These are phyloP conservation scores for Starmerella apicola DNA, from an alignment of 805 yeast genomes.

Conservation along the genomic window DNA sequence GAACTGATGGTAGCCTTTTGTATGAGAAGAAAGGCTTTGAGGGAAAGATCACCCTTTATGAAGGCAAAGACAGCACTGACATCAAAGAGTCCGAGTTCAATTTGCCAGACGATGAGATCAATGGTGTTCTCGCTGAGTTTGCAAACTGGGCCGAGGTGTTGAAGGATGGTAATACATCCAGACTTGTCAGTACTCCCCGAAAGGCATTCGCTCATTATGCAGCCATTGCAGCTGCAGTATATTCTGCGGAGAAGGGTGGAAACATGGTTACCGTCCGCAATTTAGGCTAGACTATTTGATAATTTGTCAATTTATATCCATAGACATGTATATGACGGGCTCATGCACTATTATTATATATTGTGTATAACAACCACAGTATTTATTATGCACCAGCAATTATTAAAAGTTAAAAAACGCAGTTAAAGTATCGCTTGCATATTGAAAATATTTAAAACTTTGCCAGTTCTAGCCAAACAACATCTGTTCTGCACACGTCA, in stretches of 20 bases:
- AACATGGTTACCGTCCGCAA: constrained; percentile 25
- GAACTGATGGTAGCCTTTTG: constrained; percentile 61
- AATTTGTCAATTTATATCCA: background rate
- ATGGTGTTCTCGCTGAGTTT: constrained; percentile 48
- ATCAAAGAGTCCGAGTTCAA: constrained; percentile 23
- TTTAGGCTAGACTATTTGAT: constrained; percentile 2
- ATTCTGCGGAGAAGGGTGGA: constrained; percentile 41
- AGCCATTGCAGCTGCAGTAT: constrained; percentile 71
- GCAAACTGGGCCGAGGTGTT: constrained; percentile 51
- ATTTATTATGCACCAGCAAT: too few relatives aligned
- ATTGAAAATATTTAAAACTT: too few relatives aligned
- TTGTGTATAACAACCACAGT: too few relatives aligned
- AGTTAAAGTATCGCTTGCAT: too few relatives aligned
- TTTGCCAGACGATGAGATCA: constrained; percentile 30
- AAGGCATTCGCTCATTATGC: constrained; percentile 88
- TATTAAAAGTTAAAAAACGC: too few relatives aligned
- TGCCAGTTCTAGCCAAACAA: too few relatives aligned
- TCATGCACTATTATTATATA: too few relatives aligned
- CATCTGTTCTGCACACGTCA: too few relatives aligned
- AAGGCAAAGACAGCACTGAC: constrained; percentile 23
- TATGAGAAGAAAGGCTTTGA: constrained; percentile 51
- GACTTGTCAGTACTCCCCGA: constrained; percentile 52
- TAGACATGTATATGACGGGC: too few relatives aligned
- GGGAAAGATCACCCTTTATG: constrained; percentile 20
- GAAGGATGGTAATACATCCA: constrained; percentile 42